A percentile compares a stretch with the other conserved stretches of the same genome.
Conservation (phyloP, 192 early-diverging fungal genomes). For the Pilaira anomala region DNA sequence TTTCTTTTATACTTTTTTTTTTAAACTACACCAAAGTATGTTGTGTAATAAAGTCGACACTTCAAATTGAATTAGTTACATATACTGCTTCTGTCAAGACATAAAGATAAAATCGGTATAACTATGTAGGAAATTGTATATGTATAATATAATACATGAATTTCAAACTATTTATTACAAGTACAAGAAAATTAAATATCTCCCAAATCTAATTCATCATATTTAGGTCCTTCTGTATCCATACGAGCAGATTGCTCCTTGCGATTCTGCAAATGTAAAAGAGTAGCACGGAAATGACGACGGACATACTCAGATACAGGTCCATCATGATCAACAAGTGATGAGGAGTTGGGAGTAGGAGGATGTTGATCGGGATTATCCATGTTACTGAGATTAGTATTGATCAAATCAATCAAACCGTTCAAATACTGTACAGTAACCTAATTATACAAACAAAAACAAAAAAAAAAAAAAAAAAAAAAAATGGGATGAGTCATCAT, state of each 20-base stretch:
- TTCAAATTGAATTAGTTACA: too few relatives aligned
- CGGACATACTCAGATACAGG: slow-evolving; percentile 64
- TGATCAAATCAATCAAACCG: slow-evolving; percentile 91
- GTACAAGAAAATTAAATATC: too few relatives aligned
- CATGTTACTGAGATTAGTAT: slow-evolving; percentile 73
- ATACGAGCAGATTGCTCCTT: slow-evolving; percentile 17
- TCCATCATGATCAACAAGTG: slow-evolving; percentile 58
- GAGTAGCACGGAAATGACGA: slow-evolving; percentile 67
- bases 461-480: slow-evolving; percentile 9
- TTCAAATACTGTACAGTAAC: slow-evolving; percentile 93
- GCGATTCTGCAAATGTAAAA: slow-evolving; percentile 56
- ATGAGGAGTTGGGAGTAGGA: slow-evolving; percentile 58
- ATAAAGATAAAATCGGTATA: too few relatives aligned
- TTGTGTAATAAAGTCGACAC: too few relatives aligned
- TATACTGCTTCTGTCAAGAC: too few relatives aligned
- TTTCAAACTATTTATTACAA: too few relatives aligned
- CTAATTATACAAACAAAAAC: slow-evolving; percentile 28
- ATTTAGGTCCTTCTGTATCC: background rate
- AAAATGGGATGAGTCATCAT: background rate
- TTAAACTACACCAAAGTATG: too few relatives aligned
- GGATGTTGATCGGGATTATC: slow-evolving; percentile 70
- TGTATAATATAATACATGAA: too few relatives aligned
- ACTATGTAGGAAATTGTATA: too few relatives aligned
- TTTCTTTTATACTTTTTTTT: too few relatives aligned
- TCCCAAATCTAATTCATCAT: slow-evolving; percentile 2